These are phyloP conservation scores for Komagataella pseudopastoris DNA, from an alignment of 805 yeast species.

Conservation along the genomic window DNA sequence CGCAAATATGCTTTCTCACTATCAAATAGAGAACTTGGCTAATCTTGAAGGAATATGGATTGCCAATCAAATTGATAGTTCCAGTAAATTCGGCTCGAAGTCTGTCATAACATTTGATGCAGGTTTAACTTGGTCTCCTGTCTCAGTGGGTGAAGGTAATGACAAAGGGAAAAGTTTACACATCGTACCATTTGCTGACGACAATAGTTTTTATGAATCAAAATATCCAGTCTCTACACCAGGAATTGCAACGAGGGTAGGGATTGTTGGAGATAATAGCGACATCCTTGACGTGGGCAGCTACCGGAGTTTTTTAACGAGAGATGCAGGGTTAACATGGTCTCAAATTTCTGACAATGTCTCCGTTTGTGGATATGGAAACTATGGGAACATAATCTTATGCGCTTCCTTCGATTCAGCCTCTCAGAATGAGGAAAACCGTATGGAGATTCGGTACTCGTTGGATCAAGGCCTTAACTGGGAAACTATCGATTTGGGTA, in stretches of 20 bases:
- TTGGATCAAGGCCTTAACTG: not conserved
- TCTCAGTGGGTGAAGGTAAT: conserved; percentile 29
- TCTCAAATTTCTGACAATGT: conserved; percentile 36
- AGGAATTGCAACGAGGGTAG: not conserved
- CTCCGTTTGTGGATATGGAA: conserved; percentile 50
- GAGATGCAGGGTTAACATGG: conserved; percentile 78
- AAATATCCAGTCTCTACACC: not conserved
- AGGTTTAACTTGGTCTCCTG: conserved; percentile 38
- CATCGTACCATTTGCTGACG: not conserved
- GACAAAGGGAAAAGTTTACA: conserved; percentile 20
- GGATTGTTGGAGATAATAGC: not conserved
- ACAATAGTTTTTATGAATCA: not conserved
- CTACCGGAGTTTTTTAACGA: conserved; percentile 41
- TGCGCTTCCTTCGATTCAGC: conserved; percentile 42
- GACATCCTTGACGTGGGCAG: conserved; percentile 18
- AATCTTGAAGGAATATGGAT: conserved; percentile 52
- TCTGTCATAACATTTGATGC: conserved; percentile 34
- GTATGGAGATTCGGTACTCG: not conserved
- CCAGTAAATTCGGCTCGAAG: conserved; percentile 13
- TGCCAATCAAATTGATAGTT: conserved; percentile 24
- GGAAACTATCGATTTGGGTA: not conserved
- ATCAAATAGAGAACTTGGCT: conserved; percentile 28
- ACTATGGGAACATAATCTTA: conserved; percentile 60
- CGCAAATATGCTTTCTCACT: conserved; percentile 22
- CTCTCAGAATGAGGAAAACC: conserved; percentile 9